These are phyloP conservation scores for Bombardia bombarda DNA, from an alignment of 495 filamentous ascomycete genomes.

Conservation along the genomic window DNA sequence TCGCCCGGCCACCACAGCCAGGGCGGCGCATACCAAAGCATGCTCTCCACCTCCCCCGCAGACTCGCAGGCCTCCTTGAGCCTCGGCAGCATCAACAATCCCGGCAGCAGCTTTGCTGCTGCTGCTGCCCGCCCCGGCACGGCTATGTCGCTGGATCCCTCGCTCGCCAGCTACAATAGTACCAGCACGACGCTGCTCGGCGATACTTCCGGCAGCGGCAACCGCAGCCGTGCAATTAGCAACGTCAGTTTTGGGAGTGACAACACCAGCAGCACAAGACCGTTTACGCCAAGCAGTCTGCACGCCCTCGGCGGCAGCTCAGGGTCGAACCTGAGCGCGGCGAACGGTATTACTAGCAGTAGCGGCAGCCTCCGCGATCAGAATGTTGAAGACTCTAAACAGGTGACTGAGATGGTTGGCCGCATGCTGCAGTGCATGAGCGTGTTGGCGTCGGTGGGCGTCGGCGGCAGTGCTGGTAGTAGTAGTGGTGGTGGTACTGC, in stretches of 20 bases:
- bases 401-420: constrained; percentile 87
- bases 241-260: constrained; percentile 70
- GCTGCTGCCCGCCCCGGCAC: constrained; percentile 57
- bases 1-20: constrained; percentile 24
- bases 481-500: neutral
- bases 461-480: constrained; percentile 24
- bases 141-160: constrained; percentile 63
- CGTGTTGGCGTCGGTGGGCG: constrained; percentile 67
- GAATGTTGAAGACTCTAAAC: constrained; percentile 62
- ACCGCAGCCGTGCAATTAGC: constrained; percentile 66
- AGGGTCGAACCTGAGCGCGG: constrained; percentile 17
- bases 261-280: constrained; percentile 37
- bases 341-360: constrained; percentile 20
- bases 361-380: constrained; percentile 31
- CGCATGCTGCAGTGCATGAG: constrained; percentile 95
- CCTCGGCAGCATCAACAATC: constrained; percentile 21
- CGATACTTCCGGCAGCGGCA: constrained; percentile 42
- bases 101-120: constrained; percentile 36
- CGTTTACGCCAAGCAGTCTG: constrained; percentile 43
- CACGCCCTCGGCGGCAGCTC: constrained; percentile 26
- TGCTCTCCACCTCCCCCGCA: constrained; percentile 22
- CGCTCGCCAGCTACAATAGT: constrained; percentile 63
- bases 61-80: constrained; percentile 29
- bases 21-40: constrained; percentile 6
- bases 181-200: constrained; percentile 69